Conservation (phyloP, 2,329 filamentous ascomycete species). For the Didymella pinodella region DNA sequence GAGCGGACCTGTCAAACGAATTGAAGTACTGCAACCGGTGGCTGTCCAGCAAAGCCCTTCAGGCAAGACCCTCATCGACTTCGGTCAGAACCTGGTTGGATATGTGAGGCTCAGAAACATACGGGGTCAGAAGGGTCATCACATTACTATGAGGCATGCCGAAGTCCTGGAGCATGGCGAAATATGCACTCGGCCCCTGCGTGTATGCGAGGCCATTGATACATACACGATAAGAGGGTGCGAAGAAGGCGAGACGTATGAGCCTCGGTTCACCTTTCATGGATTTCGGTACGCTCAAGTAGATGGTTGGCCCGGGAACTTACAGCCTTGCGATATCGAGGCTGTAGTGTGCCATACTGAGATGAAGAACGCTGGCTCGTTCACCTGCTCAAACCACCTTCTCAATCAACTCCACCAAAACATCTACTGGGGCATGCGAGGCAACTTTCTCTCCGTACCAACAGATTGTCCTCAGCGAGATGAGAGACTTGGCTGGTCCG, state of each 20-base stretch:
- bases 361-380: background rate
- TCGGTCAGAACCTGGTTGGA: slow-evolving; percentile 12
- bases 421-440: slow-evolving; percentile 63
- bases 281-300: slow-evolving; percentile 11
- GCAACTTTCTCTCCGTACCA: slow-evolving; percentile 57
- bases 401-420: slow-evolving; percentile 63
- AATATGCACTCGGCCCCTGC: slow-evolving; percentile 1
- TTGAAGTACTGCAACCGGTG: background rate
- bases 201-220: slow-evolving; percentile 6
- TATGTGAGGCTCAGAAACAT: slow-evolving; percentile 8
- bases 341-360: slow-evolving; percentile 1
- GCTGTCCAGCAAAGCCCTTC: background rate
- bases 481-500: slow-evolving; percentile 63
- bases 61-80: slow-evolving; percentile 3
- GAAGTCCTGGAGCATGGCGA: slow-evolving; percentile 13
- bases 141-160: background rate
- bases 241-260: background rate
- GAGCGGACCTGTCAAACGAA: background rate
- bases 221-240: slow-evolving; percentile 4
- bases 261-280: slow-evolving; percentile 13
- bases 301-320: background rate
- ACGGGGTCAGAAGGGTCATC: background rate
- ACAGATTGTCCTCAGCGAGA: slow-evolving; percentile 62
- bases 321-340: background rate
- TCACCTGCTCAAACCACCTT: background rate